phyloP scores from a whole-genome alignment of 2,329 filamentous ascomycete species.

The Bipolaris bicolor region DNA sequence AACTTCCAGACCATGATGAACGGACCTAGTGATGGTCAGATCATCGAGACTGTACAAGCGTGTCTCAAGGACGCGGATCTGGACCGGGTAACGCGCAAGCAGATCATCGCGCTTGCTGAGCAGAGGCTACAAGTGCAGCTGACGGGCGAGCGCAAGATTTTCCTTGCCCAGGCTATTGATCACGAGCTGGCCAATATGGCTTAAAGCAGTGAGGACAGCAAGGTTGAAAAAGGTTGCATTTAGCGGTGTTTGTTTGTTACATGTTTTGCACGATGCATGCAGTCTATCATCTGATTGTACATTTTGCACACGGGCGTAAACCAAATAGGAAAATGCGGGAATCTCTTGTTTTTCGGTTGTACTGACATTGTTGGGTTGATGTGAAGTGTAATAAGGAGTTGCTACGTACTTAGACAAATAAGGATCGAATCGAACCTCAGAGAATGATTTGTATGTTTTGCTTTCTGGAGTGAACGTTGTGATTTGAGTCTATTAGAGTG shows the following conservation, averaged over 20 bases:
- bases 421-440: neutral
- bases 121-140: constrained; percentile 91
- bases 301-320: constrained; percentile 12
- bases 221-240: constrained; percentile 24
- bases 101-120: constrained; percentile 83
- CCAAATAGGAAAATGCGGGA: constrained; percentile 12
- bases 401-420: constrained; percentile 1
- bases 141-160: constrained; percentile 81
- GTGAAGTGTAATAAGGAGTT: constrained; percentile 10
- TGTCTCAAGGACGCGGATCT: constrained; percentile 89
- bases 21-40: constrained; percentile 78
- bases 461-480: too few relatives aligned
- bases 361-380: constrained; percentile 9
- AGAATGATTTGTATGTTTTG: neutral
- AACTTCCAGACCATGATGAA: constrained; percentile 64
- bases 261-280: constrained; percentile 21
- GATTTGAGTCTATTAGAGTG: neutral
- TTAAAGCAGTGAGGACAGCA: constrained; percentile 53
- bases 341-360: constrained; percentile 7
- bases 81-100: constrained; percentile 98
- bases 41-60: constrained; percentile 81
- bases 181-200: constrained; percentile 87
- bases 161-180: constrained; percentile 93
- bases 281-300: constrained; percentile 9
- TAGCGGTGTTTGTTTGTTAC: constrained; percentile 21